These are phyloP conservation scores for Arabis alpina DNA, from an alignment of 345 rosid species.

Conservation along the genomic window DNA sequence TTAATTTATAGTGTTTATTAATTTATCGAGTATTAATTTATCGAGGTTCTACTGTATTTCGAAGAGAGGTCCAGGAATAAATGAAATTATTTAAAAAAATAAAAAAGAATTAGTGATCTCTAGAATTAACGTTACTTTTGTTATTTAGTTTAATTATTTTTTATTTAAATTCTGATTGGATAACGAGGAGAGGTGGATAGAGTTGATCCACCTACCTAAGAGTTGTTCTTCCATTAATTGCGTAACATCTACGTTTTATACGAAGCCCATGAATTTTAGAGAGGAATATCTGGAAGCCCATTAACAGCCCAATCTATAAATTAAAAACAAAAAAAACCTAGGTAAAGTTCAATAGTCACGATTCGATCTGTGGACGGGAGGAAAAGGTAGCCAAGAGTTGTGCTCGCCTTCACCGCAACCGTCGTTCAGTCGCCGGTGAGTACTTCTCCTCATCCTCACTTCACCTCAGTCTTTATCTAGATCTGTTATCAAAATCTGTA, in stretches of 20 bases:
- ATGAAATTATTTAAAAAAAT: too few relatives aligned
- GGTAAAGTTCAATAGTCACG: not conserved
- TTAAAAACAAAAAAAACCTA: not conserved
- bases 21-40: too few relatives aligned
- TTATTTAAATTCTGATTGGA: too few relatives aligned
- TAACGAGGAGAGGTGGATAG: too few relatives aligned
- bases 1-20: too few relatives aligned
- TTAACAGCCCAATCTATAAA: conserved; percentile 26
- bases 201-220: too few relatives aligned
- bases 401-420: conserved; percentile 22
- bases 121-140: too few relatives aligned
- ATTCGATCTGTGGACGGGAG: conserved; percentile 22
- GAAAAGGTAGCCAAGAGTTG: conserved; percentile 1
- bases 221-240: too few relatives aligned
- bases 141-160: too few relatives aligned
- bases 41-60: too few relatives aligned
- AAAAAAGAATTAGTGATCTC: too few relatives aligned
- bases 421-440: conserved; percentile 32
- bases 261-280: not conserved
- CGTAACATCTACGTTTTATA: not conserved
- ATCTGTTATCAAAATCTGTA: not conserved
- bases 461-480: not conserved
- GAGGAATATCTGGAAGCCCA: not conserved
- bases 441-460: conserved; percentile 3
- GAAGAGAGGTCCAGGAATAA: too few relatives aligned